Evolutionary conservation across 2,329 filamentous ascomycete genomes (phyloP).

Genomic region (Claviceps sp.): DNA sequence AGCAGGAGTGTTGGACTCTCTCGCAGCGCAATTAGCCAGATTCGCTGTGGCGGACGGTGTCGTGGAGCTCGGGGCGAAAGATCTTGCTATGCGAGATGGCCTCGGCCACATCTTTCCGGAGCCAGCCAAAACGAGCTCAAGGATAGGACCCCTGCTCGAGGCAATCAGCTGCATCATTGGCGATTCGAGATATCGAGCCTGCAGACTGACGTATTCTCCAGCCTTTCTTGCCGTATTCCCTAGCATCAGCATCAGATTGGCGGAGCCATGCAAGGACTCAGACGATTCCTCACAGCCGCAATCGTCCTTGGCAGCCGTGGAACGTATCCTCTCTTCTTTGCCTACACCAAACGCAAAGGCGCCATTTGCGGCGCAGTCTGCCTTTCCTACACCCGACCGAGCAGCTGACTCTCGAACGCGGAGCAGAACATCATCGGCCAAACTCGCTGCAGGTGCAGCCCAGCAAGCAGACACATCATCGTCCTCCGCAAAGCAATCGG

Average conservation of each 20-base stretch:
- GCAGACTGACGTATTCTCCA: constrained; percentile 55
- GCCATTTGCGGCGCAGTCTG: constrained; percentile 12
- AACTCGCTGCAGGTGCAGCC: constrained; percentile 8
- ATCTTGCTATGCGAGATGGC: constrained; percentile 38
- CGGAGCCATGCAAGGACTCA: constrained; percentile 30
- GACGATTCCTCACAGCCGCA: constrained; percentile 20
- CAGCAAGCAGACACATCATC: constrained; percentile 17
- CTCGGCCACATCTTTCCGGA: constrained; percentile 45
- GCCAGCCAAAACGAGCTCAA: constrained; percentile 43
- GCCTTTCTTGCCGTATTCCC: constrained; percentile 58
- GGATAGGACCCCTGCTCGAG: constrained; percentile 58
- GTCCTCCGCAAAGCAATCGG: constrained; percentile 39
- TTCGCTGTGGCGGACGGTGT: constrained; percentile 56
- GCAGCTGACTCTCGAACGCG: constrained; percentile 16
- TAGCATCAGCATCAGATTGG: constrained; percentile 38
- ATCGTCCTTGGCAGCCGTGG: constrained; percentile 37
- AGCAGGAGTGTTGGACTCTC: constrained; percentile 60
- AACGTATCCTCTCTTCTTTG: constrained; percentile 47
- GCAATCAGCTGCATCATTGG: constrained; percentile 65
- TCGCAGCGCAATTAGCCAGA: constrained; percentile 60
- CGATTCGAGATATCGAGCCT: constrained; percentile 66
- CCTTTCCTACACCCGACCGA: constrained; percentile 11
- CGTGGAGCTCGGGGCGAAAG: constrained; percentile 52
- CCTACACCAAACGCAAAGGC: constrained; percentile 28
- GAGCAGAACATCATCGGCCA: constrained; percentile 16